Percentiles rank a stretch among this genome's conserved stretches.
phyloP scores from a whole-genome alignment of 257 asterid species.

The Galeopsis tetrahit region DNA sequence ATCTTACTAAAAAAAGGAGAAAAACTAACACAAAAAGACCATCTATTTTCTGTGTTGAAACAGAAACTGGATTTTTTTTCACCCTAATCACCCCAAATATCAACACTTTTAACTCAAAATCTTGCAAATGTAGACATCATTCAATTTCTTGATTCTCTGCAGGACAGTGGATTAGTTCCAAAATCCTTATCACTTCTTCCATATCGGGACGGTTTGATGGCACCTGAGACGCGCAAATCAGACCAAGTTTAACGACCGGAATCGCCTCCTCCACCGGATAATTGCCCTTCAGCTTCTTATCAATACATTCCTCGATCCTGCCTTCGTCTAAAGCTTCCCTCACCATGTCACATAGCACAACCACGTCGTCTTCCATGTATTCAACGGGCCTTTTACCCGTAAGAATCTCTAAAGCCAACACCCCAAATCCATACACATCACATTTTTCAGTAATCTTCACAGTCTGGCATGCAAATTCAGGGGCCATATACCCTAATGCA shows the following conservation, averaged over 20 bases:
- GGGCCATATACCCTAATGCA: slow-evolving; percentile 90
- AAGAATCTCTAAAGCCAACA: slow-evolving; percentile 63
- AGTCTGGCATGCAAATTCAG: slow-evolving; percentile 81
- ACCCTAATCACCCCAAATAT: slow-evolving; percentile 41
- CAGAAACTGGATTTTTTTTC: slow-evolving; percentile 52
- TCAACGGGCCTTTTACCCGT: slow-evolving; percentile 84
- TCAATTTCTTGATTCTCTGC: slow-evolving; percentile 53
- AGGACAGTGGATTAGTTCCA: slow-evolving; percentile 69
- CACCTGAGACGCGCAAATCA: slow-evolving; percentile 86
- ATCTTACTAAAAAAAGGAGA: slow-evolving; percentile 21
- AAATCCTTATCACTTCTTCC: slow-evolving; percentile 79
- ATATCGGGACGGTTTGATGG: slow-evolving; percentile 85
- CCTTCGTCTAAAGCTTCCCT: slow-evolving; percentile 77
- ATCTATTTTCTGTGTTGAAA: slow-evolving; percentile 27
- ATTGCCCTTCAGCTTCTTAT: slow-evolving; percentile 51
- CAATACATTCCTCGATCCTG: slow-evolving; percentile 71
- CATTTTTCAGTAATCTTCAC: slow-evolving; percentile 87
- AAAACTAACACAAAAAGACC: slow-evolving; percentile 17
- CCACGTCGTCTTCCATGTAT: slow-evolving; percentile 86
- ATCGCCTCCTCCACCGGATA: slow-evolving; percentile 73
- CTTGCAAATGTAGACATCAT: slow-evolving; percentile 25
- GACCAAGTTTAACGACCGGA: slow-evolving; percentile 74
- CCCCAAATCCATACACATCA: slow-evolving; percentile 85
- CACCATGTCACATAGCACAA: slow-evolving; percentile 77
- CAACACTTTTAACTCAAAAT: slow-evolving; percentile 27